These are phyloP conservation scores for Trichoderma sp. DNA, from an alignment of 2,329 filamentous ascomycete species.

Conservation along the genomic window DNA sequence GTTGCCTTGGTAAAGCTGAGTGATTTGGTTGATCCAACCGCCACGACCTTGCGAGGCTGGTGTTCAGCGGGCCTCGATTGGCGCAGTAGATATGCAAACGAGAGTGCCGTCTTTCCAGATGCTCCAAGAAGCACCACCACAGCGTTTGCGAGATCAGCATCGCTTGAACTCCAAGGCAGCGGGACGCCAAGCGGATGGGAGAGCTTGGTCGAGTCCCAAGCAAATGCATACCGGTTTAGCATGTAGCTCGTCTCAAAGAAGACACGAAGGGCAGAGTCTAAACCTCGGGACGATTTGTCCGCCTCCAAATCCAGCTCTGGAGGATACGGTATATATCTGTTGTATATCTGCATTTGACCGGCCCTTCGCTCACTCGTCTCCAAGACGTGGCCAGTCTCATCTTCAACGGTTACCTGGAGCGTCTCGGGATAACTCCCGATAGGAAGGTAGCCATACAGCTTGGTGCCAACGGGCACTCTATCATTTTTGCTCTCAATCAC, in stretches of 20 bases:
- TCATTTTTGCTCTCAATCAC: slow-evolving; percentile 8
- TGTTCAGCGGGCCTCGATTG: neutral
- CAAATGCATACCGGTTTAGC: neutral
- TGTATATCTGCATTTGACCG: neutral
- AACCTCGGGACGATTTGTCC: neutral
- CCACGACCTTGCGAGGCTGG: neutral
- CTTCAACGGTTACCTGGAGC: slow-evolving; percentile 1
- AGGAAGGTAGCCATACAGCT: slow-evolving; percentile 5
- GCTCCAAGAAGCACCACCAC: neutral
- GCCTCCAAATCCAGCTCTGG: neutral
- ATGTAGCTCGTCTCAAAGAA: neutral
- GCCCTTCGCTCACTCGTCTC: neutral
- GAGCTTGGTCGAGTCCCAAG: neutral
- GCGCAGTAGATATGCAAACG: neutral
- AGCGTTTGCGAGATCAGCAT: neutral
- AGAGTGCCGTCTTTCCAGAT: neutral
- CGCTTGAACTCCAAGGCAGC: neutral
- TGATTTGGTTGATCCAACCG: neutral
- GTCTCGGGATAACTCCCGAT: neutral
- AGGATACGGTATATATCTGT: neutral
- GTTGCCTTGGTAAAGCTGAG: neutral
- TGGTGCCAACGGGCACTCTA: neutral
- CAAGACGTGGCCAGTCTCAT: neutral
- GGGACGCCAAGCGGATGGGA: neutral
- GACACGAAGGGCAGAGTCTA: neutral